Evolutionary conservation across 2,329 filamentous ascomycete species (phyloP).

Genomic region (Exophiala sp.): DNA sequence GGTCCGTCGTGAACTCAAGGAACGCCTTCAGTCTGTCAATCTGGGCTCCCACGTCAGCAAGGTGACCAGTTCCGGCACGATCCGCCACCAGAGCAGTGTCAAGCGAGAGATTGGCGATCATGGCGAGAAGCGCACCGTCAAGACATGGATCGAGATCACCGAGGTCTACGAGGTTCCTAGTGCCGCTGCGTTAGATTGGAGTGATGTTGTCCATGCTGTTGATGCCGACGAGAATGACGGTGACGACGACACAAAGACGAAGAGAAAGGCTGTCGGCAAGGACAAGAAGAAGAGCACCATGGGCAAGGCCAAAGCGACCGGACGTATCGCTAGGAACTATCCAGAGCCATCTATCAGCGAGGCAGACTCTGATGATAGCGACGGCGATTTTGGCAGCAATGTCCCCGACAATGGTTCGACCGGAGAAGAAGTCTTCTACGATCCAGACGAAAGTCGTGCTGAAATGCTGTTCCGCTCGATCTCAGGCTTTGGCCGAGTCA

Average conservation of each 20-base stretch:
- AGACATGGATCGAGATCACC: conserved; percentile 19
- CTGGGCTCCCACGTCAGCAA: conserved; percentile 13
- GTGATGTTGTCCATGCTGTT: conserved; percentile 10
- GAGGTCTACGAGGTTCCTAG: conserved; percentile 17
- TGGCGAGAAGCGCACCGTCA: conserved; percentile 19
- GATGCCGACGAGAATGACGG: conserved; percentile 3
- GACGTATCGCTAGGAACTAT: conserved; percentile 8
- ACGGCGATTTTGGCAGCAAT: neutral
- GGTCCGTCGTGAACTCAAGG: conserved; percentile 1
- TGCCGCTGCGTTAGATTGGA: neutral
- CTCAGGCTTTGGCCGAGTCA: neutral
- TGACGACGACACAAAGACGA: conserved; percentile 31
- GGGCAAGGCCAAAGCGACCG: conserved; percentile 24
- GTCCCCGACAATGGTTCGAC: neutral
- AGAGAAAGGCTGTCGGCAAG: conserved; percentile 26
- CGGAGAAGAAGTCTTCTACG: neutral
- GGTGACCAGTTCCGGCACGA: conserved; percentile 5
- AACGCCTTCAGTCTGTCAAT: conserved; percentile 1
- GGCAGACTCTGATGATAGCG: neutral
- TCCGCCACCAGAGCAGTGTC: conserved; percentile 14
- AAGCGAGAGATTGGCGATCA: conserved; percentile 9
- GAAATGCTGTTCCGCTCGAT: neutral
- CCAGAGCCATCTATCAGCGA: neutral
- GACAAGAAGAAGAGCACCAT: conserved; percentile 27
- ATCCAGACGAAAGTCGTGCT: neutral